Conservation (phyloP, 129 eudicot genomes). For the Erigeron canadensis region DNA sequence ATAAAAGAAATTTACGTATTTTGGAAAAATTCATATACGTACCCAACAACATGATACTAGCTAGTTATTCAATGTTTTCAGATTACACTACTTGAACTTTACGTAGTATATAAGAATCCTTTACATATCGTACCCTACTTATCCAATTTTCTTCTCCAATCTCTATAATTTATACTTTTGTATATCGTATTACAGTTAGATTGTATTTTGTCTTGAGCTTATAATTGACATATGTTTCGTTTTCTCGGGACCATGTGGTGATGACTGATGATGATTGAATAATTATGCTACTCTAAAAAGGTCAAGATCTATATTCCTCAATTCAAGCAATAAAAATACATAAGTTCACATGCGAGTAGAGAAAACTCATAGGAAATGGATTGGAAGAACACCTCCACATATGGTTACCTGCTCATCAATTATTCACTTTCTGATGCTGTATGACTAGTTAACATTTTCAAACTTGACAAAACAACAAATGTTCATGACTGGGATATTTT, state of each 20-base stretch:
- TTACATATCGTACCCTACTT: background rate
- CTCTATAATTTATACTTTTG: slow-evolving; percentile 2
- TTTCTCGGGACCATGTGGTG: slow-evolving; percentile 28
- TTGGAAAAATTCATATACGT: too few relatives aligned
- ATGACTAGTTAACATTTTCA: background rate
- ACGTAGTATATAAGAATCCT: too few relatives aligned
- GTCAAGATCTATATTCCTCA: slow-evolving; percentile 38
- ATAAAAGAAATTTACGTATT: too few relatives aligned
- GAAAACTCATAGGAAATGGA: slow-evolving; percentile 18
- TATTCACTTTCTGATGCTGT: slow-evolving; percentile 13
- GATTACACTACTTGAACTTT: too few relatives aligned
- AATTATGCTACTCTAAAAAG: slow-evolving; percentile 26
- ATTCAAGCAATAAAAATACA: slow-evolving; percentile 19
- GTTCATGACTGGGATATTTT: slow-evolving; percentile 2
- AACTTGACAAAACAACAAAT: slow-evolving; percentile 19
- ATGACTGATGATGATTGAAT: slow-evolving; percentile 27
- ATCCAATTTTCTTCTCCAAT: slow-evolving; percentile 6
- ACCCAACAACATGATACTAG: too few relatives aligned
- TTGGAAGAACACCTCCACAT: slow-evolving; percentile 21
- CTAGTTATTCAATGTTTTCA: too few relatives aligned
- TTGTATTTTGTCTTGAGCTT: slow-evolving; percentile 14
- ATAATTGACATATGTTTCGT: slow-evolving; percentile 16
- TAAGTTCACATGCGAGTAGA: slow-evolving; percentile 30
- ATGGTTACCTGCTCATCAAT: slow-evolving; percentile 29
- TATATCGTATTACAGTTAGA: background rate